These are phyloP conservation scores for Pythium utonaiense DNA, from an alignment of 352 stramenopile genomes.

Conservation along the genomic window DNA sequence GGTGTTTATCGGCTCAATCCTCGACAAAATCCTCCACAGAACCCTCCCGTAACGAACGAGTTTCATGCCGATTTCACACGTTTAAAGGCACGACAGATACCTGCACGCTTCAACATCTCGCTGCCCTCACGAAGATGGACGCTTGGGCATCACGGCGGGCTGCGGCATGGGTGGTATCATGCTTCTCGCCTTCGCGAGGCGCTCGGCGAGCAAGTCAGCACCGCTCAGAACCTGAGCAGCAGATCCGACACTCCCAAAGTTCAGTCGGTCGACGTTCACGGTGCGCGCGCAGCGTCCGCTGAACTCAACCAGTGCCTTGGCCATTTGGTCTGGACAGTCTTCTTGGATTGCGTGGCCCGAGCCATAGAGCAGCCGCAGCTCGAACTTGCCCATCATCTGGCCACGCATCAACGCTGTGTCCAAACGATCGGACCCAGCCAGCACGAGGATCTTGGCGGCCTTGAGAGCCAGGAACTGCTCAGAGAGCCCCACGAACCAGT, in stretches of 20 bases:
- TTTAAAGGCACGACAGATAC: no score
- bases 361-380: slow-evolving; percentile 82
- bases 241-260: not conserved
- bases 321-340: slow-evolving; percentile 75
- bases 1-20: no score
- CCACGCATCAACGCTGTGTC: slow-evolving; percentile 85
- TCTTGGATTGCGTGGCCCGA: slow-evolving; percentile 89
- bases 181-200: slow-evolving; percentile 25
- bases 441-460: slow-evolving; percentile 77
- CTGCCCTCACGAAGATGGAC: slow-evolving; percentile 12
- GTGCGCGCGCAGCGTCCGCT: slow-evolving; percentile 38
- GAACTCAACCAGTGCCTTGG: slow-evolving; percentile 65
- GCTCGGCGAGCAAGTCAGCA: slow-evolving; percentile 17
- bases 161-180: slow-evolving; percentile 26
- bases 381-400: slow-evolving; percentile 91
- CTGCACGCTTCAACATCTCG: no score
- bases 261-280: slow-evolving; percentile 7
- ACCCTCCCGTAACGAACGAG: no score
- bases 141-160: slow-evolving; percentile 25
- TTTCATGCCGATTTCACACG: no score
- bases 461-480: slow-evolving; percentile 80
- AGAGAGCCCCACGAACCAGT: slow-evolving; percentile 83
- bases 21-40: no score
- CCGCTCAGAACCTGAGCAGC: not conserved
- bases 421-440: slow-evolving; percentile 81